Evolutionary conservation across 768 basidiomycete genomes (phyloP), one percentile per base, ranked within the genome.

Genomic region (Mycena alexandri): DNA sequence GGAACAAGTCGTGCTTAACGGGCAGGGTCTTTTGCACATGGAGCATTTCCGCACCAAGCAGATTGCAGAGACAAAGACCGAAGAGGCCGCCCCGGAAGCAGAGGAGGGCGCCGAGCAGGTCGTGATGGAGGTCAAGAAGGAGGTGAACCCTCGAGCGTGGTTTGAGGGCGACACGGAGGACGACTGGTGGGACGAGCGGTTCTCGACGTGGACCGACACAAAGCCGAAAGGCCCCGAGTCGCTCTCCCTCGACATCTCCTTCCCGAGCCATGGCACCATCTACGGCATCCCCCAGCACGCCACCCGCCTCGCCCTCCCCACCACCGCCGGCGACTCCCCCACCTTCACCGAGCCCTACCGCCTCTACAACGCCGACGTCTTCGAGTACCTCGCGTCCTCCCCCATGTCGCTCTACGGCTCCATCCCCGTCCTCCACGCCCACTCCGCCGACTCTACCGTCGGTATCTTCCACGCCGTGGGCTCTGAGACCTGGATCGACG

Each of bases 141-240:
- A 58, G 36, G 42, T 57, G 1, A 87, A 89, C 71, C 75, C 82
- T 52, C 79, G 81, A 1, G 86, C 87, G 11, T 98, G 94, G 95
- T 98, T 98, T 66, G 96, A 97, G 75, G 94, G 95, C 14, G 90
- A 93, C 13, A 79, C 81, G 19, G 93, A 97, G 73, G 92, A 93
- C 68, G 94, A 84, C 29, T 91, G 86, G 75, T 99, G 95, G 92
- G 94, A 96, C 66, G 98, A 99, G 79, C 87, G 82, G 0, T 99
- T 93, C 78, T 86, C 81, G 24, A 86, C 91, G 6, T 96, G 95
- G 91, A 95, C 90, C 0, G 98, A 99, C 76, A 84, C 89, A 2
- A 99, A 99, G 78, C 97, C 97, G 0, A 99, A 98, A 83, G 97
- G 98, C 14, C 98, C 98, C 34, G 96, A 99, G 79, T 95, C 93